Evolutionary conservation across 2,329 filamentous ascomycete species (phyloP), one percentile per base, ranked within the genome.

Genomic region (Microcyclosporella mali): DNA sequence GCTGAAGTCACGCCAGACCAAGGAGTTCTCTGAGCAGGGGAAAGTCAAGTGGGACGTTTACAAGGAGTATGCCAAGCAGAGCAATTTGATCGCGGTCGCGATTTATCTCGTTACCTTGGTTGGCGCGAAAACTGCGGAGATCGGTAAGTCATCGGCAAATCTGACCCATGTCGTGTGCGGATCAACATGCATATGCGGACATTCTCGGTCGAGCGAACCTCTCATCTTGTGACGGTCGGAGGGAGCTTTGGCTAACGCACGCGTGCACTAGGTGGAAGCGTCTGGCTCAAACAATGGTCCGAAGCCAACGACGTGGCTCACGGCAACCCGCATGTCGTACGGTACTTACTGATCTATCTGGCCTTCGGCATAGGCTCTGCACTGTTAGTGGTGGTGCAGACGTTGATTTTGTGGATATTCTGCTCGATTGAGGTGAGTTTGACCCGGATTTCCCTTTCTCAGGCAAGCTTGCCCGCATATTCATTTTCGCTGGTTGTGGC

Each of bases 1-100:
- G 9, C 33, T 83, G 58, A 90, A 87, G 68, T 88, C 85, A 33
- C 87, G 82, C 61, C 89, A 95, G 66, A 76, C 74, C 43, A 94
- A 95, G 67, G 92, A 98, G 65, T 84, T 84, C 53, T 77, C 80
- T 2, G 88, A 98, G 65, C 88, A 98, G 68, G 92, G 92, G 59
- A 95, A 97, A 64, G 92, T 98, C 56, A 97, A 95, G 66, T 97
- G 92, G 89, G 78, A 82, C 52, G 90, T 98, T 19, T 98, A 98
- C 61, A 72, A 74, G 14, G 89, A 95, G 67, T 98, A 98, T 59
- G 94, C 92, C 43, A 95, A 88, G 68, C 88, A 88, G 46, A 95
- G 87, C 71, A 95, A 97, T 63, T 67, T 95, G 12, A 71, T 78
- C 43, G 94, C 92, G 10, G 92, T 98, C 7, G 66, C 67, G 12